Percentiles rank a stretch among this genome's conserved stretches.
These are phyloP conservation scores for Adansonia digitata DNA, from an alignment of 345 rosid genomes.

Conservation along the genomic window DNA sequence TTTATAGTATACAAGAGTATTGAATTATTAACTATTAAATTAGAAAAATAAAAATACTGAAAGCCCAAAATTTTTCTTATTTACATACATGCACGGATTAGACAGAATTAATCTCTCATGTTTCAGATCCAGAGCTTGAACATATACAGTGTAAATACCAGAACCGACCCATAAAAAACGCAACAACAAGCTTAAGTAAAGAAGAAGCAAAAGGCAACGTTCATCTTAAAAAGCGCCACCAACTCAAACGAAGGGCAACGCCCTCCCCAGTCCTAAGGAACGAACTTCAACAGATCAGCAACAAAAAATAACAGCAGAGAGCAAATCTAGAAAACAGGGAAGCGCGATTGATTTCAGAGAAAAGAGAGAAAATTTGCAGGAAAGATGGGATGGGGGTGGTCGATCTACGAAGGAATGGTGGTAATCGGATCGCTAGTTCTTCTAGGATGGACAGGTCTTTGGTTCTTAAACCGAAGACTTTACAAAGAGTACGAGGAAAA, in stretches of 20 bases:
- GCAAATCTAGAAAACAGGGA: constrained; percentile 2
- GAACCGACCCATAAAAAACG: too few species aligned
- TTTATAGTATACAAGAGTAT: too few species aligned
- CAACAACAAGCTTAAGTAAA: too few species aligned
- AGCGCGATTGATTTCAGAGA: background rate
- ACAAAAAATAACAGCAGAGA: background rate
- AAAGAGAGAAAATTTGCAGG: background rate
- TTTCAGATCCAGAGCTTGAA: too few species aligned
- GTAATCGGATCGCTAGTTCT: constrained; percentile 56
- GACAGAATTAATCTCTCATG: too few species aligned
- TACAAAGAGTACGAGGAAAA: constrained; percentile 98
- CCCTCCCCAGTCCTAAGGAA: background rate
- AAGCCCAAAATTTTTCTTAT: too few species aligned
- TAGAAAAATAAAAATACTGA: too few species aligned
- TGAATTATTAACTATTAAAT: too few species aligned
- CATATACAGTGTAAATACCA: too few species aligned
- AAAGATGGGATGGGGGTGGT: constrained; percentile 64
- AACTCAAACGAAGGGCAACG: background rate
- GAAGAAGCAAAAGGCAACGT: background rate
- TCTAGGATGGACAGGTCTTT: constrained; percentile 82
- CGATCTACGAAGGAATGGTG: constrained; percentile 62
- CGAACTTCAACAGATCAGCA: background rate
- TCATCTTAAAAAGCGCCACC: too few species aligned
- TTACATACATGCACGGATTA: too few species aligned
- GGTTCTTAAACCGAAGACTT: constrained; percentile 79